Evolutionary conservation across 768 basidiomycete genomes (phyloP).

Genomic region (Serendipita sp.): DNA sequence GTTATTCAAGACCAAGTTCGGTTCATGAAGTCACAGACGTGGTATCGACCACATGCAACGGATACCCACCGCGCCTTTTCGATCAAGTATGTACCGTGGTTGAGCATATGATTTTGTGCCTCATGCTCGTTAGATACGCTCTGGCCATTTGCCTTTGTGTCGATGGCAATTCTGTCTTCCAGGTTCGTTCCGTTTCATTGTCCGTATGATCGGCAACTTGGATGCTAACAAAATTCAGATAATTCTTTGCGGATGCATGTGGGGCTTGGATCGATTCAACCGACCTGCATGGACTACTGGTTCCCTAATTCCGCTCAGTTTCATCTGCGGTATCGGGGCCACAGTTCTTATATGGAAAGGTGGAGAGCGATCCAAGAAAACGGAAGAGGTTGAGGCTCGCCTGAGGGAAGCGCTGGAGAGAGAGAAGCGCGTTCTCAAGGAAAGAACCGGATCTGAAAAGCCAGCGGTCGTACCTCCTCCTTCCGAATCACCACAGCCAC

Average conservation of each 20-base stretch:
- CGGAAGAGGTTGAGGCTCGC: slow-evolving; percentile 43
- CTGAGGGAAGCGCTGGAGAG: slow-evolving; percentile 32
- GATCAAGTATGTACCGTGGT: slow-evolving; percentile 14
- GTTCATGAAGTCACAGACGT: slow-evolving; percentile 58
- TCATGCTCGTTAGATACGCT: slow-evolving; percentile 32
- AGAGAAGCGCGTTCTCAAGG: slow-evolving; percentile 13
- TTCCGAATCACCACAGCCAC: background rate
- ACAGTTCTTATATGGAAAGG: slow-evolving; percentile 63
- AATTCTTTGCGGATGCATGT: slow-evolving; percentile 62
- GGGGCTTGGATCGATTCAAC: slow-evolving; percentile 49
- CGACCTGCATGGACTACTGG: slow-evolving; percentile 28
- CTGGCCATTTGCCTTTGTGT: slow-evolving; percentile 56
- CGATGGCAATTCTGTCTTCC: slow-evolving; percentile 69
- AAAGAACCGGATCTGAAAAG: background rate
- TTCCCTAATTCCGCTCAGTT: slow-evolving; percentile 51
- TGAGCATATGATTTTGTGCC: background rate
- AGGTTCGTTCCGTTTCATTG: slow-evolving; percentile 25
- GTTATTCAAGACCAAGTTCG: slow-evolving; percentile 42
- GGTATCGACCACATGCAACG: slow-evolving; percentile 77
- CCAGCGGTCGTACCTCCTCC: background rate
- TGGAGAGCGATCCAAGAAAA: slow-evolving; percentile 50
- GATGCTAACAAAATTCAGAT: slow-evolving; percentile 21
- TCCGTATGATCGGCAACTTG: slow-evolving; percentile 3
- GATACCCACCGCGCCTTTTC: slow-evolving; percentile 38
- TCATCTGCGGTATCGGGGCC: slow-evolving; percentile 61